Conservation (phyloP, 306 rosid genomes). For the Lotus japonicus region DNA sequence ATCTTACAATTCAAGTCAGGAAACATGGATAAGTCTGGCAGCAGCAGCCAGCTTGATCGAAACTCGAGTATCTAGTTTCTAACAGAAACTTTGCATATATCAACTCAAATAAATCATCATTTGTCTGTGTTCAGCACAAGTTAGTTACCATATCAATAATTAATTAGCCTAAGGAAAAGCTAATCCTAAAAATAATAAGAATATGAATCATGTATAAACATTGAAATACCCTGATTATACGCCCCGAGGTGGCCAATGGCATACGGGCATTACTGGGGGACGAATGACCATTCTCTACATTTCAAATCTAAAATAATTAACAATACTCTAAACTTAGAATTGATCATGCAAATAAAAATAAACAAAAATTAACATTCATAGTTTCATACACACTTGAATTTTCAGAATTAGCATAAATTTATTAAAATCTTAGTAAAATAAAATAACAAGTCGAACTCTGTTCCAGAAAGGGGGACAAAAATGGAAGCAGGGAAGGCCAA, state of each 20-base stretch:
- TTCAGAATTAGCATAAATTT: no score
- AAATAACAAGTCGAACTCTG: no score
- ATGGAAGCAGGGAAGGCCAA: no score
- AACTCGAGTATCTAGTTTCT: constrained; percentile 54
- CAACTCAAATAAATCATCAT: constrained; percentile 89
- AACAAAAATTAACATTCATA: not conserved
- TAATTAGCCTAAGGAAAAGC: not conserved
- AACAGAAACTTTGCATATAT: constrained; percentile 75
- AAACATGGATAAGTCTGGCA: constrained; percentile 76
- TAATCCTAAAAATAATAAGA: not conserved
- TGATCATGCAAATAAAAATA: not conserved
- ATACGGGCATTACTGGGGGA: constrained; percentile 72
- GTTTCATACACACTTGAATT: not conserved
- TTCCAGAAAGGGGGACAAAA: no score
- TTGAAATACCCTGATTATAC: constrained; percentile 59
- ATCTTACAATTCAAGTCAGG: constrained; percentile 70
- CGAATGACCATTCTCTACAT: constrained; percentile 69
- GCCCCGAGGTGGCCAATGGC: constrained; percentile 78
- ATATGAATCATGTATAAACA: not conserved
- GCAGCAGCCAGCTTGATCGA: constrained; percentile 78
- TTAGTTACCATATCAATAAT: not conserved
- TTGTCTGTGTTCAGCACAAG: no score
- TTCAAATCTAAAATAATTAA: constrained; percentile 7
- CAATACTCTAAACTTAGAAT: not conserved
- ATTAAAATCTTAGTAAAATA: no score